Base-by-base conservation (phyloP, 208 protist species). In the Leishmania major region DNA sequence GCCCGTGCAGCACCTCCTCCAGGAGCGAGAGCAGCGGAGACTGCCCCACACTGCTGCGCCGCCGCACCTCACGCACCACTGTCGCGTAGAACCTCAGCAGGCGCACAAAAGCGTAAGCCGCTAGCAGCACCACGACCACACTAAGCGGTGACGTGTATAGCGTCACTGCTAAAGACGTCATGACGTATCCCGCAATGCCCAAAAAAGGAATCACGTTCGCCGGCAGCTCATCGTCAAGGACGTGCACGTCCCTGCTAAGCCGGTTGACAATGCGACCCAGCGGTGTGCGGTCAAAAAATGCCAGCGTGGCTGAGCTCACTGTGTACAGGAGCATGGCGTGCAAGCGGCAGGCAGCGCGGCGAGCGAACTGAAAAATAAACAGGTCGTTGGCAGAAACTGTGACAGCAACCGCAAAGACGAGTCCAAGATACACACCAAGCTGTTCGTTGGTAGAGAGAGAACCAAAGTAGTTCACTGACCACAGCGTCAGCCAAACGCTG, bases 21-120 rank as follows among this genome's bases (percentile, higher is more conserved):
- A 99, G 97, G 66, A 98, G 74, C 8, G 95, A 87, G 79, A 98
- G 97, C 45, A 99, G 85, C 35, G 99, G 99, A 11, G 95, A 98
- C 81, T 96, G 91, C 22, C 90, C 86, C 10, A 99, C 86, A 76
- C 91, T 93, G 35, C 93, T 90, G 3, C 99, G 89, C 57, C 99
- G 87, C 60, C 96, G 92, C 11, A 99, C 71, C 83, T 99, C 98
- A 45, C 98, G 89, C 40, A 88, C 89, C 1, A 90, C 87, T 28
- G 84, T 80, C 47, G 88, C 90, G 87, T 96, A 99, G 86, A 95
- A 99, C 13, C 82, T 31, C 80, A 98, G 91, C 47, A 99, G 85
- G 3, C 84, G 77, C 79, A 96, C 97, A 72, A 97, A 89, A 1
- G 75, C 70, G 43, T 91, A 71, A 11, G 85, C 83, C 59, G 90